A percentile compares a stretch with the other conserved stretches of the same genome.
Conservation (phyloP, 257 asterid species). For the Solanum gracilifrons region DNA sequence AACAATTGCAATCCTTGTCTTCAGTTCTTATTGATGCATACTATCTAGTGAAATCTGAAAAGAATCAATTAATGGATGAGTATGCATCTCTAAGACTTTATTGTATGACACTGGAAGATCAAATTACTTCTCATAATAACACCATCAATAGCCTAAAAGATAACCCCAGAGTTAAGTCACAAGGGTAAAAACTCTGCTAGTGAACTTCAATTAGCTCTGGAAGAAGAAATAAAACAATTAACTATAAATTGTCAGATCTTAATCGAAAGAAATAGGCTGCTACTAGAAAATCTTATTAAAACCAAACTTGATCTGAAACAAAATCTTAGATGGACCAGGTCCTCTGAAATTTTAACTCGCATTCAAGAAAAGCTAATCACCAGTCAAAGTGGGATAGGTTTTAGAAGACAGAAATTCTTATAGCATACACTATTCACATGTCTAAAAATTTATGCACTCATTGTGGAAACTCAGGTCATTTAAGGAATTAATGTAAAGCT, state of each 20-base stretch:
- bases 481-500: neutral
- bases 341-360: neutral
- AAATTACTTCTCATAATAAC: too few relatives aligned
- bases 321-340: neutral
- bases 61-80: too few relatives aligned
- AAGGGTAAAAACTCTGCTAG: neutral
- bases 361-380: neutral
- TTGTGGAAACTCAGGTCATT: neutral
- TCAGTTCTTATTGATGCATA: too few relatives aligned
- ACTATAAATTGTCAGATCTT: neutral
- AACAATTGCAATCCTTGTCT: too few relatives aligned
- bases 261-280: neutral
- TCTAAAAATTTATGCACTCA: neutral
- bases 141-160: too few relatives aligned
- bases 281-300: too few relatives aligned
- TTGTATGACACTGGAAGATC: too few relatives aligned
- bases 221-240: neutral
- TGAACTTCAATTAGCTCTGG: neutral
- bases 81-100: neutral
- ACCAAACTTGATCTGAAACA: too few relatives aligned
- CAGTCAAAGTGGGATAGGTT: neutral
- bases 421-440: neutral
- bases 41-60: too few relatives aligned
- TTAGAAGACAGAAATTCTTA: too few relatives aligned
- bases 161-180: neutral